Conservation (phyloP, 257 asterid genomes). For the Fraxinus americana region DNA sequence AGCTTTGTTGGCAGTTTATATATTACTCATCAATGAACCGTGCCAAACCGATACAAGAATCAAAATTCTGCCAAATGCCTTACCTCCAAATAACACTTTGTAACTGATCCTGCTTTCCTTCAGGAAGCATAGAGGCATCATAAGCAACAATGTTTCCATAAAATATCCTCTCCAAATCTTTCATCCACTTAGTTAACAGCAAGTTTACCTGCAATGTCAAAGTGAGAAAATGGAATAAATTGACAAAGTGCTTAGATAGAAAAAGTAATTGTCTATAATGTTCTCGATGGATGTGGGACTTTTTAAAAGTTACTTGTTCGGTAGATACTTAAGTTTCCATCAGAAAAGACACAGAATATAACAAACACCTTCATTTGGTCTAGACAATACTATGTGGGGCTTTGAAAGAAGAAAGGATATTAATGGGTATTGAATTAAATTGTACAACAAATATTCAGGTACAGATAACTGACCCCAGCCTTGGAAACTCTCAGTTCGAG, state of each 20-base stretch:
- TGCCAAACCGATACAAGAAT: conserved; percentile 20
- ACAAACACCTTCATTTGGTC: background rate
- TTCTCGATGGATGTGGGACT: background rate
- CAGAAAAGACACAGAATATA: background rate
- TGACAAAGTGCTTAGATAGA: conserved; percentile 14
- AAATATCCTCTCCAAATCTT: conserved; percentile 90
- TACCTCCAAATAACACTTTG: conserved; percentile 92
- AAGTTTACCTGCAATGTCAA: conserved; percentile 72
- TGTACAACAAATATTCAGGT: conserved; percentile 12
- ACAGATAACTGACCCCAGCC: conserved; percentile 82
- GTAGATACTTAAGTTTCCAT: background rate
- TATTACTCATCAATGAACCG: conserved; percentile 3
- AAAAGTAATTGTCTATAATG: background rate
- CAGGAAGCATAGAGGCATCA: conserved; percentile 76
- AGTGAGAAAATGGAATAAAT: conserved; percentile 12
- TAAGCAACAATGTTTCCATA: conserved; percentile 89
- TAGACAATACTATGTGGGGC: background rate
- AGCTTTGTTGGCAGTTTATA: conserved; percentile 12
- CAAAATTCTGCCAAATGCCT: conserved; percentile 23
- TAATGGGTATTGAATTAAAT: conserved; percentile 1
- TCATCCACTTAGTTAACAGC: conserved; percentile 85
- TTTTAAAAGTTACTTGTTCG: background rate
- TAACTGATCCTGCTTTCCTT: conserved; percentile 81
- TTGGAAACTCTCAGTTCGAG: conserved; percentile 89
- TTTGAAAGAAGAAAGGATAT: conserved; percentile 7